phyloP scores from a whole-genome alignment of 305 asterid species.

The Andrographis paniculata region DNA sequence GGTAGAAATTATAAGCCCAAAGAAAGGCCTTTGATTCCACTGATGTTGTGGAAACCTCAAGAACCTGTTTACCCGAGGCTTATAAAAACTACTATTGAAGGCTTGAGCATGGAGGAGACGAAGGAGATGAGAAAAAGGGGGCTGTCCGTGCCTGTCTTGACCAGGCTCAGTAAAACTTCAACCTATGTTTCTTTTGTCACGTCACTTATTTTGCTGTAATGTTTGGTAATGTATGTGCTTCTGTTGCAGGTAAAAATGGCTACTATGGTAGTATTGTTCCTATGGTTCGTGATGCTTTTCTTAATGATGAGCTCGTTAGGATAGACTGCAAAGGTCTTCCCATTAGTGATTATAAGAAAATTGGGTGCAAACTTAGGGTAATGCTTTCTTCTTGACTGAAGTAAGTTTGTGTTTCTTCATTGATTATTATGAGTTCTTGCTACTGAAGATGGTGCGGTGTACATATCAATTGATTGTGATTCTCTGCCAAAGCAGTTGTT shows the following conservation, averaged over 20 bases:
- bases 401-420: too few relatives aligned
- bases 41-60: constrained; percentile 95
- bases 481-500: too few relatives aligned
- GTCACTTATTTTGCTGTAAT: background rate
- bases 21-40: constrained; percentile 65
- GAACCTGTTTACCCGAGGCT: constrained; percentile 93
- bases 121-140: constrained; percentile 68
- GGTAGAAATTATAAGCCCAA: constrained; percentile 67
- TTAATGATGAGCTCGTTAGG: constrained; percentile 58
- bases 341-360: constrained; percentile 69
- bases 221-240: constrained; percentile 9
- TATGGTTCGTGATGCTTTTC: constrained; percentile 78
- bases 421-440: too few relatives aligned
- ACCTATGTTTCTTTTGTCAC: constrained; percentile 4
- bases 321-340: constrained; percentile 72
- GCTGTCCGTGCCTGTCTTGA: constrained; percentile 47
- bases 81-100: constrained; percentile 63
- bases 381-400: constrained; percentile 9
- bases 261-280: constrained; percentile 80
- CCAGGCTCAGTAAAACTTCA: constrained; percentile 53
- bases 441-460: too few relatives aligned
- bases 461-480: too few relatives aligned
- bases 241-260: constrained; percentile 72
- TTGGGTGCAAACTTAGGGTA: constrained; percentile 87
- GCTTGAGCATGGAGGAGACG: constrained; percentile 74